Conservation (phyloP, 176 grass and related monocot genomes). For the Eragrostis nindensis region DNA sequence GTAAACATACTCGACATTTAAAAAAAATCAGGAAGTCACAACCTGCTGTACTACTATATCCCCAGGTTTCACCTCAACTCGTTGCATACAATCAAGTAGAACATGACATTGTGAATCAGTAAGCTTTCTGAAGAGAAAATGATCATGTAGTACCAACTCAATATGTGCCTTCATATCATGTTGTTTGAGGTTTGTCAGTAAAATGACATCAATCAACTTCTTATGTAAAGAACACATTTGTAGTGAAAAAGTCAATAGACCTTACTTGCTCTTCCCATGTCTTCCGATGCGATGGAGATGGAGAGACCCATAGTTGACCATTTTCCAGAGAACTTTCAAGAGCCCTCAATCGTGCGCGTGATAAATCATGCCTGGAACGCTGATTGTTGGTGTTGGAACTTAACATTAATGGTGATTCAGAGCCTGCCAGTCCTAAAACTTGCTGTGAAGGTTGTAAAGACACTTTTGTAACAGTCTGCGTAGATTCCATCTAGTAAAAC, state of each 20-base stretch:
- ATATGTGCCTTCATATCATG: slow-evolving; percentile 78
- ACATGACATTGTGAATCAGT: slow-evolving; percentile 91
- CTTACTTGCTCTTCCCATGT: slow-evolving; percentile 99
- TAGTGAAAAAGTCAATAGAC: slow-evolving; percentile 18
- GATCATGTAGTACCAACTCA: slow-evolving; percentile 78
- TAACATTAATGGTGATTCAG: slow-evolving; percentile 62
- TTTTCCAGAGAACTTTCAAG: slow-evolving; percentile 88
- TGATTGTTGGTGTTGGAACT: slow-evolving; percentile 71
- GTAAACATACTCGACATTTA: slow-evolving; percentile 12
- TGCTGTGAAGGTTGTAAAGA: slow-evolving; percentile 62
- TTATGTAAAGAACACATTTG: slow-evolving; percentile 20
- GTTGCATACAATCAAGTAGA: slow-evolving; percentile 95
- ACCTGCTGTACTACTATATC: slow-evolving; percentile 96
- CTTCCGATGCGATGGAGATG: slow-evolving; percentile 85
- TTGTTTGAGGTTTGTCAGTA: slow-evolving; percentile 39
- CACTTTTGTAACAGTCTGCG: slow-evolving; percentile 52
- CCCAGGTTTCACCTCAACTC: slow-evolving; percentile 79
- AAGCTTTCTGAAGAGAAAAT: slow-evolving; percentile 98
- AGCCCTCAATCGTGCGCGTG: slow-evolving; percentile 68
- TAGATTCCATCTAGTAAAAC: slow-evolving; percentile 56
- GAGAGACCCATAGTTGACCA: slow-evolving; percentile 66
- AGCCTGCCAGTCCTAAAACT: slow-evolving; percentile 65
- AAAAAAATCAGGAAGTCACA: slow-evolving; percentile 19
- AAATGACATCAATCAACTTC: slow-evolving; percentile 16
- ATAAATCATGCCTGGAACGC: slow-evolving; percentile 74